Conservation (phyloP, 2,329 filamentous ascomycete species). For the Diaporthe velutina region DNA sequence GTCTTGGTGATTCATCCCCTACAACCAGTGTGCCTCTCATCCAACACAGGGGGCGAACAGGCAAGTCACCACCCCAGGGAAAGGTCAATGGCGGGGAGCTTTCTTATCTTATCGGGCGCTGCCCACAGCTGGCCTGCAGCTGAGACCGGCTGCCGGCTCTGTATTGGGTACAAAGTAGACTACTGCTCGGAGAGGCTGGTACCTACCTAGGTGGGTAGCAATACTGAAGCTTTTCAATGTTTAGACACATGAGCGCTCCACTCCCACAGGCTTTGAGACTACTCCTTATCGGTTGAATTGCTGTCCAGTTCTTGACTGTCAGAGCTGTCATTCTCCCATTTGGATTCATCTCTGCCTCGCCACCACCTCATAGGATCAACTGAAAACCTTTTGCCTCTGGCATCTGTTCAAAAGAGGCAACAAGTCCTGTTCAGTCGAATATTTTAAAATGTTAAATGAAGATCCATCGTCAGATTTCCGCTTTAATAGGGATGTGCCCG, state of each 20-base stretch:
- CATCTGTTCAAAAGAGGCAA: neutral
- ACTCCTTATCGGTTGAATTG: neutral
- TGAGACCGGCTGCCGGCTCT: constrained; percentile 8
- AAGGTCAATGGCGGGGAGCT: neutral
- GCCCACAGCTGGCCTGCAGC: constrained; percentile 15
- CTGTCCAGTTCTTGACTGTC: neutral
- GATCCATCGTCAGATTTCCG: no score
- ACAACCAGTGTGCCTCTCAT: neutral
- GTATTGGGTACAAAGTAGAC: neutral
- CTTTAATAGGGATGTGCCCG: no score
- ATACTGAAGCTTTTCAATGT: no score
- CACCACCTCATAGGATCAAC: neutral
- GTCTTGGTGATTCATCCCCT: constrained; percentile 17
- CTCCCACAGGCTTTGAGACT: no score
- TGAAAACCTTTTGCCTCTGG: neutral
- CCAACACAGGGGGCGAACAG: neutral
- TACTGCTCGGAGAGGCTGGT: neutral
- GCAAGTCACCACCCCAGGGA: neutral
- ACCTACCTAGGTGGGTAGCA: neutral
- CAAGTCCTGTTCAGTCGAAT: no score
- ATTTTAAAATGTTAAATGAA: no score
- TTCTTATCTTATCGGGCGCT: constrained; percentile 20
- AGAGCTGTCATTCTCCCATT: neutral
- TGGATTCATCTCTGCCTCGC: neutral
- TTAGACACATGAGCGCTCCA: no score